These are phyloP conservation scores for Yamadazyma insecticola DNA, from an alignment of 805 yeast species.

Conservation along the genomic window DNA sequence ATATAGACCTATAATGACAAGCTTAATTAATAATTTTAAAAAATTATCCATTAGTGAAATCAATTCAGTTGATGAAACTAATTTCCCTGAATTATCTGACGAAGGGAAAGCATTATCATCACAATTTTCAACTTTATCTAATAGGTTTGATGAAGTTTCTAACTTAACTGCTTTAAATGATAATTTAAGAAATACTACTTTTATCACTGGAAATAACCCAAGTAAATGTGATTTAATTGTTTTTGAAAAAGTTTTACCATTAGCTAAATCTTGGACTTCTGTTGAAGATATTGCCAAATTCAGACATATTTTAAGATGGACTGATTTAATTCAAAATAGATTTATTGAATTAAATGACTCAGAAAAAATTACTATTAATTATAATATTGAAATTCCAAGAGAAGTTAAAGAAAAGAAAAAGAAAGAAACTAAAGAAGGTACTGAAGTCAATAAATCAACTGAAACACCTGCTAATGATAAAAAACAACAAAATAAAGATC, in stretches of 20 bases:
- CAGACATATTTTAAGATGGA: conserved; percentile 93
- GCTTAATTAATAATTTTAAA: too few species aligned
- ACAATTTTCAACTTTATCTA: conserved; percentile 76
- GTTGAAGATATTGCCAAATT: conserved; percentile 51
- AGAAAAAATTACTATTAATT: conserved; percentile 54
- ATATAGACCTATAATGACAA: too few species aligned
- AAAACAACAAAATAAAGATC: conserved; percentile 12
- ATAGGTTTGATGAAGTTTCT: conserved; percentile 48
- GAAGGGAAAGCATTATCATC: conserved; percentile 68
- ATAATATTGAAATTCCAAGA: conserved; percentile 63
- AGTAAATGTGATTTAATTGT: conserved; percentile 68
- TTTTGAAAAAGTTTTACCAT: conserved; percentile 61
- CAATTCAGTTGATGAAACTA: too few species aligned
- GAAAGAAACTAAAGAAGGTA: conserved; percentile 35
- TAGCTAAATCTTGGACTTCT: conserved; percentile 52
- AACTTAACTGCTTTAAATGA: conserved; percentile 53
- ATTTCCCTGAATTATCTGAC: conserved; percentile 17
- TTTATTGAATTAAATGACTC: conserved; percentile 43
- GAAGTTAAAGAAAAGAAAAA: conserved; percentile 65
- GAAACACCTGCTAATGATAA: conserved; percentile 17
- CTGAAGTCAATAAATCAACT: conserved; percentile 25
- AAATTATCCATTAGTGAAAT: too few species aligned
- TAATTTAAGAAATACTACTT: conserved; percentile 64
- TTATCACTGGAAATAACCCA: conserved; percentile 62
- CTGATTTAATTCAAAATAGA: conserved; percentile 79